Evolutionary conservation across 139 green algal genomes (phyloP).

Genomic region (Picochlorum sp.): DNA sequence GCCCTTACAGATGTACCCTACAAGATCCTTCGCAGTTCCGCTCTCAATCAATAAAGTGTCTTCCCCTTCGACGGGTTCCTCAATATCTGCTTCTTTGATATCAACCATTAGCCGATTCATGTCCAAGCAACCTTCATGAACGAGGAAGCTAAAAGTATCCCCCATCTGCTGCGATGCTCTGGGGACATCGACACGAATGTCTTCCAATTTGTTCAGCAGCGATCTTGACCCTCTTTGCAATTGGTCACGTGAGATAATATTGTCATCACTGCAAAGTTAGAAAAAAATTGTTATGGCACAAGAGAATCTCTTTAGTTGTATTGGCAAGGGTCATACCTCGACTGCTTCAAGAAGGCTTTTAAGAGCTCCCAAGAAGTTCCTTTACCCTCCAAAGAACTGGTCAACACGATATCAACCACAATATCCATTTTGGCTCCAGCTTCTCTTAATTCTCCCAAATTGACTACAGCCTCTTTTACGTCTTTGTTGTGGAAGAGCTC

Average conservation of each 20-base stretch:
- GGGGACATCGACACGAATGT: slow-evolving; percentile 28
- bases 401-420: slow-evolving; percentile 27
- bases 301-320: not conserved
- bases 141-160: slow-evolving; percentile 22
- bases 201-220: slow-evolving; percentile 25
- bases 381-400: slow-evolving; percentile 13
- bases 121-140: slow-evolving; percentile 13
- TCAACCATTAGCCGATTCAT: slow-evolving; percentile 17
- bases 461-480: slow-evolving; percentile 10
- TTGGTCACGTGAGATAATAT: slow-evolving; percentile 3
- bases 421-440: slow-evolving; percentile 1
- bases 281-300: not conserved
- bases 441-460: slow-evolving; percentile 26
- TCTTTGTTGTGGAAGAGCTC: slow-evolving; percentile 28
- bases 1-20: slow-evolving; percentile 5
- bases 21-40: slow-evolving; percentile 18
- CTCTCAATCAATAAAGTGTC: slow-evolving; percentile 31
- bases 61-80: slow-evolving; percentile 19
- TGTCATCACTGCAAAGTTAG: not conserved
- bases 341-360: slow-evolving; percentile 9
- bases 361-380: slow-evolving; percentile 17
- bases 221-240: slow-evolving; percentile 8
- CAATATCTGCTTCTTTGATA: slow-evolving; percentile 24
- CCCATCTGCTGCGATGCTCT: slow-evolving; percentile 32
- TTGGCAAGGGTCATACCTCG: not conserved